Conservation (phyloP, 2,329 filamentous ascomycete species). For the Fusarium proliferatum region DNA sequence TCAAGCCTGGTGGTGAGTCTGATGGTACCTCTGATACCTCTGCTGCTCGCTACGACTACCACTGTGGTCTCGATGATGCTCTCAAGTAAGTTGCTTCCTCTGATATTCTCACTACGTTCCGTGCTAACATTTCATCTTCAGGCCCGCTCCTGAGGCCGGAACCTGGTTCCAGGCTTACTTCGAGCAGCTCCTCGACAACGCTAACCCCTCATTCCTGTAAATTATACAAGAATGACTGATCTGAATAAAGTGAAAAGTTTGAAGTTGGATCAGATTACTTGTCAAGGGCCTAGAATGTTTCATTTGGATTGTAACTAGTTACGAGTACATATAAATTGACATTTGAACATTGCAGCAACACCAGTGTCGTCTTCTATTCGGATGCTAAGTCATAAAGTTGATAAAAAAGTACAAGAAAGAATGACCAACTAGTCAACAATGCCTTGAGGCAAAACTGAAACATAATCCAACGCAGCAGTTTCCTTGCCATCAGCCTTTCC, state of each 20-base stretch:
- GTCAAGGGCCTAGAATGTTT: not conserved
- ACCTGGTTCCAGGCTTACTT: slow-evolving; percentile 74
- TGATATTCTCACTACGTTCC: fast-evolving
- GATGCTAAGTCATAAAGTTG: not conserved
- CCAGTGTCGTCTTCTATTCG: not conserved
- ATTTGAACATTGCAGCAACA: not conserved
- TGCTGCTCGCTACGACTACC: slow-evolving; percentile 53
- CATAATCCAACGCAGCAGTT: slow-evolving; percentile 74
- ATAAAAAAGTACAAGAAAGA: not conserved
- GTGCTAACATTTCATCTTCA: slow-evolving; percentile 43
- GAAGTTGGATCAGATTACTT: not conserved
- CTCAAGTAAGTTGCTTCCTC: slow-evolving; percentile 48
- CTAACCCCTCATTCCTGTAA: slow-evolving; percentile 61
- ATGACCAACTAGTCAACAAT: slow-evolving; percentile 7
- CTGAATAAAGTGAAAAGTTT: not conserved
- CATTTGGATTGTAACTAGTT: not conserved
- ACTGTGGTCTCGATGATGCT: slow-evolving; percentile 64
- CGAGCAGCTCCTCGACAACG: slow-evolving; percentile 65
- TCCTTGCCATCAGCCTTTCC: slow-evolving; percentile 70
- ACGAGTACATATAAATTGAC: not conserved
- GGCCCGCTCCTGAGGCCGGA: slow-evolving; percentile 76
- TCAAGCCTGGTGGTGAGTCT: slow-evolving; percentile 74
- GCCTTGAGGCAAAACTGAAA: slow-evolving; percentile 66
- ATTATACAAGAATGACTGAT: not conserved
- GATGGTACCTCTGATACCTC: slow-evolving; percentile 61